Conservation (phyloP, 2,329 filamentous ascomycete species). For the Ophiosphaerella narmari region DNA sequence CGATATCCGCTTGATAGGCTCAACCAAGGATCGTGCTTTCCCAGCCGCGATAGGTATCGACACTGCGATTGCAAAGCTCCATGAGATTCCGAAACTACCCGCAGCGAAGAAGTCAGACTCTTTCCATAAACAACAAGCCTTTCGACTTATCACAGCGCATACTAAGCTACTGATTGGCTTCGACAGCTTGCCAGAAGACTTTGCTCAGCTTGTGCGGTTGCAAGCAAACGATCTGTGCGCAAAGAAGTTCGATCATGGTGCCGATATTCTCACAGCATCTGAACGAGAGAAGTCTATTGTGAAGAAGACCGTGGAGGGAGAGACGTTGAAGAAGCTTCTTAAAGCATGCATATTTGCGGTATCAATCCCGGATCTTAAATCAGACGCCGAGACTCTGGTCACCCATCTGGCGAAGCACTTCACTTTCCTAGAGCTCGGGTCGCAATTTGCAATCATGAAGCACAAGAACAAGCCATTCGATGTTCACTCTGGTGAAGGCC, state of each 20-base stretch:
- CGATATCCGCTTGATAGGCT: constrained; percentile 85
- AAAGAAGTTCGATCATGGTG: constrained; percentile 72
- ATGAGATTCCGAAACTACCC: constrained; percentile 72
- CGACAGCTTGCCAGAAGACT: constrained; percentile 86
- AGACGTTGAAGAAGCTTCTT: constrained; percentile 79
- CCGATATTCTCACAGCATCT: constrained; percentile 72
- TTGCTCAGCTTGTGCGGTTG: constrained; percentile 80
- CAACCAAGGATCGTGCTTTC: constrained; percentile 86
- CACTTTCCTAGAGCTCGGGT: constrained; percentile 84
- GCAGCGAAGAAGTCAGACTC: constrained; percentile 70
- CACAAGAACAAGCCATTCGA: constrained; percentile 80
- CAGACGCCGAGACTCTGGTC: constrained; percentile 75
- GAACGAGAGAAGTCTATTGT: constrained; percentile 81
- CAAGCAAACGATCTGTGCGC: constrained; percentile 84
- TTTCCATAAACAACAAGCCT: constrained; percentile 92
- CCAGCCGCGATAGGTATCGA: constrained; percentile 86
- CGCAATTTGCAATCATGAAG: constrained; percentile 79
- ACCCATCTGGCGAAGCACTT: constrained; percentile 87
- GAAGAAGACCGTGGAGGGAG: constrained; percentile 86
- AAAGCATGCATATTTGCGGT: constrained; percentile 87
- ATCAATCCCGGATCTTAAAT: constrained; percentile 78
- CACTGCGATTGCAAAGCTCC: constrained; percentile 83
- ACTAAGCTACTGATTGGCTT: constrained; percentile 88
- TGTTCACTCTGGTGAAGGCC: constrained; percentile 83
- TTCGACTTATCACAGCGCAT: constrained; percentile 84